Conservation (phyloP, 2,329 filamentous ascomycete genomes). For the Colletotrichum scovillei region DNA sequence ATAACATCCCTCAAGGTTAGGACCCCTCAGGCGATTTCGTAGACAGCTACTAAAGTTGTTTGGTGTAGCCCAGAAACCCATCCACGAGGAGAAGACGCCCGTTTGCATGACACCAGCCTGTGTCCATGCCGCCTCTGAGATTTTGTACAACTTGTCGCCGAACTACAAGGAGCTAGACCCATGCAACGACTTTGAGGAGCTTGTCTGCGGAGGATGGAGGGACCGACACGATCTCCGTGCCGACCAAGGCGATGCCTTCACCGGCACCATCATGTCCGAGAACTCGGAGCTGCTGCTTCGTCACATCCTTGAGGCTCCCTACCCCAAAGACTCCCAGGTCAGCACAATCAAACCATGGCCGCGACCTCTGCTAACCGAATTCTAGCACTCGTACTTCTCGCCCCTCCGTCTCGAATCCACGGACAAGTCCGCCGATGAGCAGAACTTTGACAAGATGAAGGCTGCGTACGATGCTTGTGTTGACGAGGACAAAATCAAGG, state of each 20-base stretch:
- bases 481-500: slow-evolving; percentile 67
- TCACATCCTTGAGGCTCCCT: slow-evolving; percentile 71
- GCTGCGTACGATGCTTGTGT: slow-evolving; percentile 74
- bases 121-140: slow-evolving; percentile 45
- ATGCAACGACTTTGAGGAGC: slow-evolving; percentile 75
- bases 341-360: slow-evolving; percentile 33
- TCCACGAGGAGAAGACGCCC: slow-evolving; percentile 21
- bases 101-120: slow-evolving; percentile 43
- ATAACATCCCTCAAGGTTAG: slow-evolving; percentile 10
- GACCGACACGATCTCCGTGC: slow-evolving; percentile 72
- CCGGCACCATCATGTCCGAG: slow-evolving; percentile 71
- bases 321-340: slow-evolving; percentile 54
- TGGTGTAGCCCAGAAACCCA: not conserved
- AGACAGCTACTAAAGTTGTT: not conserved
- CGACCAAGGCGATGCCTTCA: slow-evolving; percentile 71
- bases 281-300: slow-evolving; percentile 68
- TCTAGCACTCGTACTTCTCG: slow-evolving; percentile 62
- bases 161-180: slow-evolving; percentile 73
- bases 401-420: slow-evolving; percentile 49
- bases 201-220: slow-evolving; percentile 76
- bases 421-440: slow-evolving; percentile 60
- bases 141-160: slow-evolving; percentile 42
- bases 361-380: slow-evolving; percentile 25
- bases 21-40: accelerated
- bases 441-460: slow-evolving; percentile 76